These are phyloP conservation scores for Micractinium conductrix DNA, from an alignment of 139 green algal species.

Conservation along the genomic window DNA sequence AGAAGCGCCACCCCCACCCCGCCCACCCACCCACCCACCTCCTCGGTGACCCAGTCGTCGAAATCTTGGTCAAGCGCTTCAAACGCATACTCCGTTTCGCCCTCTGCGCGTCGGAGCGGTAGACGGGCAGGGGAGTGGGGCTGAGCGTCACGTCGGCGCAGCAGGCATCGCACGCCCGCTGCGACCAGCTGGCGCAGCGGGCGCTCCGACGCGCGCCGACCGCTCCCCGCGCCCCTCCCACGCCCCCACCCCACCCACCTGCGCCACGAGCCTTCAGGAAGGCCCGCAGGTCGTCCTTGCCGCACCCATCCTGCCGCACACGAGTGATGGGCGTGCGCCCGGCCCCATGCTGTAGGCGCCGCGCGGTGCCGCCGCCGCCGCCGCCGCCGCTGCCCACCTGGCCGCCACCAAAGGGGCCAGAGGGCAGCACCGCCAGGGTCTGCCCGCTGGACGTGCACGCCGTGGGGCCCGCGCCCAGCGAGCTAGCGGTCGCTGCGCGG, in stretches of 20 bases:
- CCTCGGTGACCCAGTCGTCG: not conserved
- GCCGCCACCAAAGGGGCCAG: not conserved
- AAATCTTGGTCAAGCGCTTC: not conserved
- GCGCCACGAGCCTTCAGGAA: constrained; percentile 6
- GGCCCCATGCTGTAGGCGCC: no score
- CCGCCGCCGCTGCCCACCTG: no score
- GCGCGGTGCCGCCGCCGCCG: no score
- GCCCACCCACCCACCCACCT: no score
- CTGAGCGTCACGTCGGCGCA: not conserved
- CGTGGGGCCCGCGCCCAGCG: not conserved
- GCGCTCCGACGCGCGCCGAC: no score
- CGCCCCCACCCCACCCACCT: not conserved
- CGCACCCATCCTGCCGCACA: not conserved
- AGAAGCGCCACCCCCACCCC: no score
- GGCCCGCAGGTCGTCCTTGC: not conserved
- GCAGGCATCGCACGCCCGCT: no score
- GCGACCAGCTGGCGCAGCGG: no score
- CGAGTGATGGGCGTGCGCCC: no score
- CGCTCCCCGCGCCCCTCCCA: no score
- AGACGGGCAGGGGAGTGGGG: no score
- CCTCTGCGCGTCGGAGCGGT: not conserved
- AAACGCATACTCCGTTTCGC: constrained; percentile 16
- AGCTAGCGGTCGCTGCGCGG: no score
- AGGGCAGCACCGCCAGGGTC: not conserved
- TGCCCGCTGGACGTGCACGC: not conserved